A percentile compares a stretch with the other conserved stretches of the same genome.
Conservation (phyloP, 2,329 filamentous ascomycete species). For the Ceratocystis lukuohia region DNA sequence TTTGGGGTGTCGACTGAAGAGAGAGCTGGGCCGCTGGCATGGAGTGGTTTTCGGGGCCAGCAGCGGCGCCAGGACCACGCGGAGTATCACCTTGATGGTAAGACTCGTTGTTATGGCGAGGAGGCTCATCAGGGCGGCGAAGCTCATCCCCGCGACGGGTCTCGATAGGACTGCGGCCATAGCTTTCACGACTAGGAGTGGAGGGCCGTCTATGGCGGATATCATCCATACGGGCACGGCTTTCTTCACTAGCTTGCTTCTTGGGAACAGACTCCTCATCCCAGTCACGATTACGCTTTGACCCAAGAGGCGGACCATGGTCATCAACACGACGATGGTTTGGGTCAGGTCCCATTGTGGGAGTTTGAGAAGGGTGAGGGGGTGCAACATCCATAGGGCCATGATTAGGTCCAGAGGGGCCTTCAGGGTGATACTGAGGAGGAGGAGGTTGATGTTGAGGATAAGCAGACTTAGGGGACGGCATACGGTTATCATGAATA, state of each 20-base stretch:
- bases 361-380: conserved; percentile 32
- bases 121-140: conserved; percentile 40
- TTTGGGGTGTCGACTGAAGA: conserved; percentile 47
- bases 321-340: conserved; percentile 50
- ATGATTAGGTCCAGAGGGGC: conserved; percentile 28
- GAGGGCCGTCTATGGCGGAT: conserved; percentile 65
- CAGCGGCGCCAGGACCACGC: conserved; percentile 42
- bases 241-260: conserved; percentile 82
- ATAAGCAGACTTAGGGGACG: conserved; percentile 83
- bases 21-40: conserved; percentile 43
- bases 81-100: conserved; percentile 92
- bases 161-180: conserved; percentile 68
- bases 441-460: conserved; percentile 53
- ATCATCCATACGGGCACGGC: conserved; percentile 73
- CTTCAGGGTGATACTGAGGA: conserved; percentile 52
- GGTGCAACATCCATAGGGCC: conserved; percentile 54
- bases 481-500: conserved; percentile 68
- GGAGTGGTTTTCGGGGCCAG: conserved; percentile 35
- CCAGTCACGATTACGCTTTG: conserved; percentile 86
- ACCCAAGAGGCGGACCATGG: conserved; percentile 62
- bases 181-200: conserved; percentile 55
- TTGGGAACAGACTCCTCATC: conserved; percentile 69
- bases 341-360: conserved; percentile 48
- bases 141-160: conserved; percentile 51
- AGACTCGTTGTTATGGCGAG: conserved; percentile 59